Evolutionary conservation across 1,284 basidiomycete species (phyloP).

Genomic region (Pyrrhoderma noxium): DNA sequence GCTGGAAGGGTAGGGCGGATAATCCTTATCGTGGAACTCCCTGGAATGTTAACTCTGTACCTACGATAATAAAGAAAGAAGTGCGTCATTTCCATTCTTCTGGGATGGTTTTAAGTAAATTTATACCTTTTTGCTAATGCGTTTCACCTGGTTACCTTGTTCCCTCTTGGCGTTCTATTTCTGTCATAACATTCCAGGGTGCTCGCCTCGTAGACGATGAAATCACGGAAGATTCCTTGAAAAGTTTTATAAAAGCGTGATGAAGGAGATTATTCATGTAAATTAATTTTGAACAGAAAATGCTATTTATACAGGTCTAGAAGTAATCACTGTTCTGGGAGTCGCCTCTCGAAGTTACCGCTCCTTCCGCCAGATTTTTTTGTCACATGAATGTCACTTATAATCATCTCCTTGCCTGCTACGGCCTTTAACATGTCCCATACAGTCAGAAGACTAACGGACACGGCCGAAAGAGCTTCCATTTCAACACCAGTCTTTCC

Average conservation of each 20-base stretch:
- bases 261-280: constrained; percentile 4
- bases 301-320: not conserved
- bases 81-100: constrained; percentile 36
- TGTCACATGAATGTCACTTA: constrained; percentile 58
- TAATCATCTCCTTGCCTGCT: constrained; percentile 77
- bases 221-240: constrained; percentile 26
- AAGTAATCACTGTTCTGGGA: not conserved
- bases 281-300: not conserved
- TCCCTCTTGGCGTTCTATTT: too few relatives aligned
- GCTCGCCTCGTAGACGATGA: constrained; percentile 54
- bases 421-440: constrained; percentile 94
- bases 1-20: constrained; percentile 54
- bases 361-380: constrained; percentile 70
- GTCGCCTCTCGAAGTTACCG: constrained; percentile 46
- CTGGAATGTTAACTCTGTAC: constrained; percentile 60
- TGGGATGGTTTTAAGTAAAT: too few relatives aligned
- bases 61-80: constrained; percentile 67
- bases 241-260: constrained; percentile 6
- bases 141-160: not conserved
- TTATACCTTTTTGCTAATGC: not conserved
- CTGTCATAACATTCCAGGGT: constrained; percentile 29
- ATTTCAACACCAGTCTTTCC: constrained; percentile 89
- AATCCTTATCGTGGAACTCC: constrained; percentile 59
- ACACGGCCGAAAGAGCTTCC: constrained; percentile 85
- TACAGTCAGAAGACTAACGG: constrained; percentile 71